A percentile compares a stretch with the other conserved stretches of the same genome.
These are phyloP conservation scores for Kodamaea alishanica DNA, from an alignment of 1,139 yeast species.

Conservation along the genomic window DNA sequence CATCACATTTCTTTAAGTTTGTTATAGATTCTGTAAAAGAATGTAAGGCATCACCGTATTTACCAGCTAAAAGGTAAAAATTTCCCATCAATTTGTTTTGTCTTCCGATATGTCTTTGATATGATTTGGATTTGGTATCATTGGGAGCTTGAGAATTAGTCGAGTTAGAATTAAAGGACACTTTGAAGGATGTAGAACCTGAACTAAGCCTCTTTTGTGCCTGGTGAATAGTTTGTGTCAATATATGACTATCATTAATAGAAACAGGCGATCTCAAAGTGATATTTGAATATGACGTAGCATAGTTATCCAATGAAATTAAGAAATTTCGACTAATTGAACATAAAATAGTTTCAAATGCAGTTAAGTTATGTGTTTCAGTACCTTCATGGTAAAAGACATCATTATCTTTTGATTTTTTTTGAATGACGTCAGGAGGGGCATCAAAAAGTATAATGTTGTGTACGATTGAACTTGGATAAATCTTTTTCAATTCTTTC, in stretches of 20 bases:
- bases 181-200: slow-evolving; percentile 37
- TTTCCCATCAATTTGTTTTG: slow-evolving; percentile 73
- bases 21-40: slow-evolving; percentile 70
- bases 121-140: slow-evolving; percentile 29
- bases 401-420: slow-evolving; percentile 17
- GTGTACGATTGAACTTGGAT: slow-evolving; percentile 63
- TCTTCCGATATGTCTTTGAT: slow-evolving; percentile 54
- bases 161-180: slow-evolving; percentile 20
- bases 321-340: slow-evolving; percentile 66
- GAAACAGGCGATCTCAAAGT: slow-evolving; percentile 74
- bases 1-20: slow-evolving; percentile 59
- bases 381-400: slow-evolving; percentile 25
- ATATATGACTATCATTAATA: slow-evolving; percentile 48
- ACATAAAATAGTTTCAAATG: slow-evolving; percentile 68
- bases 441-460: slow-evolving; percentile 58
- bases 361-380: slow-evolving; percentile 26
- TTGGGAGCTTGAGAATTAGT: slow-evolving; percentile 7
- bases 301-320: slow-evolving; percentile 60
- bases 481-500: slow-evolving; percentile 26
- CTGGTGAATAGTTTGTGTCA: slow-evolving; percentile 50
- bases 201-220: slow-evolving; percentile 44
- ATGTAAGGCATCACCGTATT: slow-evolving; percentile 63
- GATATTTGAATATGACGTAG: slow-evolving; percentile 65
- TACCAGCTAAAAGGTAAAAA: slow-evolving; percentile 76
- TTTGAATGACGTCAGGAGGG: slow-evolving; percentile 25